Evolutionary conservation across 352 stramenopile genomes (phyloP).

Genomic region (Blastocystis sp.): DNA sequence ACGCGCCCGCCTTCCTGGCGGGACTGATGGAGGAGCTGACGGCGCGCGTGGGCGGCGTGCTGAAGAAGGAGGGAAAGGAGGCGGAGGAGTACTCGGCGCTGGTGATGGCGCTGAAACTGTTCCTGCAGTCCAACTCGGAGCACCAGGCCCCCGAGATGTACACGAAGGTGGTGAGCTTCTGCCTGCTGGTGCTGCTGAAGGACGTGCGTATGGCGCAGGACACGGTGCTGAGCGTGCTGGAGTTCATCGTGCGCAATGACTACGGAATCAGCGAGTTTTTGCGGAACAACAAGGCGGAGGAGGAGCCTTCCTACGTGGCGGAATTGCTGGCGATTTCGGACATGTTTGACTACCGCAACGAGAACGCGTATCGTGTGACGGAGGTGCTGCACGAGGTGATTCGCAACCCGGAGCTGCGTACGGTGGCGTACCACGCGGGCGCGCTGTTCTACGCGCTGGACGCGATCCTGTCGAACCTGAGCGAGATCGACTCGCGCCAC

Average conservation of each 20-base stretch:
- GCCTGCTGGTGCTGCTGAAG: neutral
- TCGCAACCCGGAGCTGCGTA: neutral
- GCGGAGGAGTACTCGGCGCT: neutral
- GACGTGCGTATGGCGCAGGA: constrained; percentile 17
- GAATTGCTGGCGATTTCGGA: neutral
- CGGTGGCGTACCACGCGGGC: neutral
- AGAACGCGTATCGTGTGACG: constrained; percentile 7
- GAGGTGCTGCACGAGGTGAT: neutral
- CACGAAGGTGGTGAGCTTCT: constrained; percentile 19
- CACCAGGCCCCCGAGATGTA: neutral
- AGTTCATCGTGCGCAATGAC: neutral
- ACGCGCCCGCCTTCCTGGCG: constrained; percentile 2
- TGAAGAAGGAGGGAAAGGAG: constrained; percentile 1
- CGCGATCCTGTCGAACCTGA: constrained; percentile 12
- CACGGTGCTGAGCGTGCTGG: neutral
- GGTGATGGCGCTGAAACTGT: constrained; percentile 14
- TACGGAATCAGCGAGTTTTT: constrained; percentile 17
- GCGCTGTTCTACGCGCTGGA: constrained; percentile 16
- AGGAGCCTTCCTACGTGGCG: constrained; percentile 18
- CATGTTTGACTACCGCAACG: neutral
- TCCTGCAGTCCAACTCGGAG: neutral
- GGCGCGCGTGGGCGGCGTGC: neutral
- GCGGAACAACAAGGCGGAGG: constrained; percentile 5
- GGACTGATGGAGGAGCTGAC: constrained; percentile 26
- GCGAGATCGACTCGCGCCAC: neutral